Conservation (phyloP, 768 basidiomycete species). For the Calocybe cyanea region DNA sequence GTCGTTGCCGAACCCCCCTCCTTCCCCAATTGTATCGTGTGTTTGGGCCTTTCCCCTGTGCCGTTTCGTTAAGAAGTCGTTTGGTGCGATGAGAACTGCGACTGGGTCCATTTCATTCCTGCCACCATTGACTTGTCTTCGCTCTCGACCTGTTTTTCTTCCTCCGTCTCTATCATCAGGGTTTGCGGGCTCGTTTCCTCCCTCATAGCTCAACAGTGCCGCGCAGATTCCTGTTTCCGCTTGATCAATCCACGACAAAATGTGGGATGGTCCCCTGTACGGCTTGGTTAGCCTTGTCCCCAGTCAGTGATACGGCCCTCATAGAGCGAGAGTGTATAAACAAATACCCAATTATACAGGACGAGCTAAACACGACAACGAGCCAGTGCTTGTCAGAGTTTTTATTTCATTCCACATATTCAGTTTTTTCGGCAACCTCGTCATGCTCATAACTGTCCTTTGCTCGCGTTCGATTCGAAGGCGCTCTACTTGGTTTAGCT, state of each 20-base stretch:
- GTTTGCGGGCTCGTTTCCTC: not conserved
- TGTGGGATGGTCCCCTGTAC: not conserved
- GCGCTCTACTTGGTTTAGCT: conserved; percentile 27
- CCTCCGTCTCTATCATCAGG: not conserved
- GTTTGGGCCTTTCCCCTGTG: no score
- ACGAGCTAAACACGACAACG: conserved; percentile 3
- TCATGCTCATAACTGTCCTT: conserved; percentile 20
- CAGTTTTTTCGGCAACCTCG: conserved; percentile 19
- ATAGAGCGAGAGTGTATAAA: not conserved
- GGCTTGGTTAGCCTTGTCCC: conserved; percentile 1
- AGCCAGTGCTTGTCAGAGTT: conserved; percentile 11
- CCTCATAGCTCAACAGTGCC: not conserved
- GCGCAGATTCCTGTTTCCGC: conserved; percentile 1
- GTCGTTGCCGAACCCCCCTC: no score
- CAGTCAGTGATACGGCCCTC: not conserved
- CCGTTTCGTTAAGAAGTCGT: conserved; percentile 1
- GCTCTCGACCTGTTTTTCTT: not conserved
- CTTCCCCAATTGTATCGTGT: no score
- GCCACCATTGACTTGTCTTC: conserved; percentile 3
- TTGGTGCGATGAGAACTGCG: not conserved
- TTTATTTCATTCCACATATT: conserved; percentile 23
- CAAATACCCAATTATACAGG: conserved; percentile 1
- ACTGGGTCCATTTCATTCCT: conserved; percentile 4
- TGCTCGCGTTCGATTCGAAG: conserved; percentile 17
- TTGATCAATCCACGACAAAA: no score